Base-by-base conservation (phyloP, 2,329 filamentous ascomycete genomes). In the Magnaporthiopsis poae region DNA sequence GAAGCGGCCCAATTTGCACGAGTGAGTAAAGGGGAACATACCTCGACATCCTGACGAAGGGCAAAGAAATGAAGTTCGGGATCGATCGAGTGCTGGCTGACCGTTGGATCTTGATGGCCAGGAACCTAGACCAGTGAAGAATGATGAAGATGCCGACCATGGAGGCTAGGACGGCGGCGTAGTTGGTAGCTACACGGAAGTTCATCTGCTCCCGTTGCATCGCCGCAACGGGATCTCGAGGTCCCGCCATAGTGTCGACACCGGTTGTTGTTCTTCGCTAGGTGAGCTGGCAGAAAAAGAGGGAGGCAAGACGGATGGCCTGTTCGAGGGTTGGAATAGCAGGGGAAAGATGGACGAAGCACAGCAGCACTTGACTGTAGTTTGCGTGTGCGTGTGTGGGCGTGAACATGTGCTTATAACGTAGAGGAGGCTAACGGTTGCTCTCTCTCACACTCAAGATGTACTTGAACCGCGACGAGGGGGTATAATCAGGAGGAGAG, bases 61-160 rank as follows among this genome's bases (percentile, higher is more conserved):
- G 74, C 13, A 63, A 18, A 4, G 72, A 63, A 1, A 70, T 61
- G 5, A 64, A 52, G 31, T 62, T 27, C 5, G 62, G 66, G 31
- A 64, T 12, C 8, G 27, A 56, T 2, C 56, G n/a, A 4, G 68
- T 63, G 27, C 64, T 66, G 59, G 68, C 69, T 15, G 71, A 69
- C 61, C 64, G 63, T 46, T 70, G 69, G 15, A 70, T 25, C 29
- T 66, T 72, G n/a, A 68, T 71, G 60, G 67, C 69, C 2, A 72
- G 33, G 65, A 67, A 68, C 15, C 73, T 71, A 0, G 71, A 69
- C 73, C 74, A 75, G 69, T 75, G 73, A 36, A 73, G 68, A 29
- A 76, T 33, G 27, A 74, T 68, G 65, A 75, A 75, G 27, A 75
- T 56, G 36, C 69, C 73, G 39, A 76, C 69, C 62, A 76, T 68